Percentiles rank a stretch among this genome's conserved stretches.
phyloP scores from a whole-genome alignment of 495 filamentous ascomycete species.

The Monascus purpureus region DNA sequence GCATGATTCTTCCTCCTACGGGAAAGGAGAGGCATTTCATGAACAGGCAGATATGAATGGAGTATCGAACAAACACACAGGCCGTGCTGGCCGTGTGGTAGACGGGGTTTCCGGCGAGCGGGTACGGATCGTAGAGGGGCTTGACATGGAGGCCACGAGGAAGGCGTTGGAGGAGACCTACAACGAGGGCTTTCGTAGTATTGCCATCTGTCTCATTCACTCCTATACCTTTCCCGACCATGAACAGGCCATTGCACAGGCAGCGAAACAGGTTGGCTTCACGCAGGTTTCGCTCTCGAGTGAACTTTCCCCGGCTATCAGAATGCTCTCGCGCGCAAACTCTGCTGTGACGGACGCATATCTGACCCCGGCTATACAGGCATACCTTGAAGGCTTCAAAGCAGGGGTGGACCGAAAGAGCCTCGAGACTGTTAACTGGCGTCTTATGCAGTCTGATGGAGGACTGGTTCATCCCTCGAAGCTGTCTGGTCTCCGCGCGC shows the following conservation, averaged over 20 bases:
- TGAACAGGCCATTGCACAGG: constrained; percentile 10
- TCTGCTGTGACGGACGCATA: constrained; percentile 89
- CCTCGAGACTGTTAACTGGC: constrained; percentile 3
- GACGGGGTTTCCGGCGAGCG: constrained; percentile 24
- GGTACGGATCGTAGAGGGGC: constrained; percentile 25
- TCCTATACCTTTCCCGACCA: constrained; percentile 35
- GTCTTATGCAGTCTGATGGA: constrained; percentile 37
- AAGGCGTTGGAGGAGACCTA: constrained; percentile 22
- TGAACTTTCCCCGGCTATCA: constrained; percentile 66
- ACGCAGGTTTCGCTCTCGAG: constrained; percentile 38
- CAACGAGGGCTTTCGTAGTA: constrained; percentile 21
- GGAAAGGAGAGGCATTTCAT: constrained; percentile 6
- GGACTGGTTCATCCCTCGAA: constrained; percentile 31
- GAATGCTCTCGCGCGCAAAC: constrained; percentile 53
- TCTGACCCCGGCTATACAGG: constrained; percentile 77
- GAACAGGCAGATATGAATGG: constrained; percentile 3
- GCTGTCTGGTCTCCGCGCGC: constrained; percentile 37
- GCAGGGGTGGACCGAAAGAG: constrained; percentile 35
- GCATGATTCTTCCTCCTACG: constrained; percentile 37
- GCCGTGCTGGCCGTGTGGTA: no score
- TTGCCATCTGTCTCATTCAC: constrained; percentile 35
- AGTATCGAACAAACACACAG: constrained; percentile 1
- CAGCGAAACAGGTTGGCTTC: constrained; percentile 23
- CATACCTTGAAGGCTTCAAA: constrained; percentile 73
- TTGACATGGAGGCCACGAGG: constrained; percentile 10